phyloP scores from a whole-genome alignment of 352 stramenopile species.

The Pythium oligandrum region DNA sequence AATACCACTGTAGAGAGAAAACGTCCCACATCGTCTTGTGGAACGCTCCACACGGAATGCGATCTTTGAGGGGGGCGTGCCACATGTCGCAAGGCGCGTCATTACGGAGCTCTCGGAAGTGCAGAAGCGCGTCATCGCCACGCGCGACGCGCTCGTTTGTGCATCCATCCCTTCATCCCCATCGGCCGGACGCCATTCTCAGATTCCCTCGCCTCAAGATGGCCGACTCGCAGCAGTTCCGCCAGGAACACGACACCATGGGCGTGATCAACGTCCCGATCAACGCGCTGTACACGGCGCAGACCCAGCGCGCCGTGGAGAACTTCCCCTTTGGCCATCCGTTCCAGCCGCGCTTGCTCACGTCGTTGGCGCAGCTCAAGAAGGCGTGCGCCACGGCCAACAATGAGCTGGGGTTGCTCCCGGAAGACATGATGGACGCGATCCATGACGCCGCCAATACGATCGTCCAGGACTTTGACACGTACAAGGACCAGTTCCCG shows the following conservation, averaged over 20 bases:
- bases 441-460: constrained; percentile 31
- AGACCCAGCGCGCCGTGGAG: constrained; percentile 45
- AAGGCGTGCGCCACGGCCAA: constrained; percentile 41
- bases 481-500: constrained; percentile 39
- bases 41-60: neutral
- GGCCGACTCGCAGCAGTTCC: constrained; percentile 12
- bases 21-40: neutral
- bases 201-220: no score
- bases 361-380: constrained; percentile 42
- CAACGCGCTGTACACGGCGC: constrained; percentile 43
- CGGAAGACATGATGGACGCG: constrained; percentile 24
- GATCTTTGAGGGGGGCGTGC: neutral
- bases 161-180: no score
- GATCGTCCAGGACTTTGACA: constrained; percentile 27
- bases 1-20: no score
- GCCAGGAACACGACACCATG: constrained; percentile 50
- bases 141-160: no score
- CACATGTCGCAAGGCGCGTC: neutral
- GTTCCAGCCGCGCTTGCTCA: constrained; percentile 35
- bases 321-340: constrained; percentile 51
- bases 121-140: no score
- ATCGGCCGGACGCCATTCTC: no score
- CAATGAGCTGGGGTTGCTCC: constrained; percentile 33
- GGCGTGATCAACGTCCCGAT: constrained; percentile 42
- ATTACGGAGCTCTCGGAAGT: no score